Conservation (phyloP, 371 early-diverging fungal genomes). For the Coemansia sp. region DNA sequence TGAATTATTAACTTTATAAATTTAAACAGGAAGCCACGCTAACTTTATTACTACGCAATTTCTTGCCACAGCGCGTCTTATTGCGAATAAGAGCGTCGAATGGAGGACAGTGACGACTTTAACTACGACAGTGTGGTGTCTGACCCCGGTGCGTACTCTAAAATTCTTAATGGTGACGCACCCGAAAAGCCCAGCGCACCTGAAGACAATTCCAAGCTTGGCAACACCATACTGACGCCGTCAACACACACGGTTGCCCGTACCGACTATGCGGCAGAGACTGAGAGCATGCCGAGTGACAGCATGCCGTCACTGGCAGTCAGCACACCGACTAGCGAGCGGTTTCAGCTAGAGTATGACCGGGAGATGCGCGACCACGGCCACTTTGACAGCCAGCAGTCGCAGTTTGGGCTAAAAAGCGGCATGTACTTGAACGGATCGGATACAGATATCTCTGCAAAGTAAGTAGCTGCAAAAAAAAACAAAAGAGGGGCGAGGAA, state of each 20-base stretch:
- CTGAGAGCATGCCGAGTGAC: slow-evolving; percentile 4
- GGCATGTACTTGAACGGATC: slow-evolving; percentile 35
- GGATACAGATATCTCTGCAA: slow-evolving; percentile 25
- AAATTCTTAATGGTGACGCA: slow-evolving; percentile 15
- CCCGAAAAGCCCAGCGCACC: not conserved
- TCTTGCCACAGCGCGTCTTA: too few relatives aligned
- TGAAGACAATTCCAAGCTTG: not conserved
- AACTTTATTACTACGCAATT: too few relatives aligned
- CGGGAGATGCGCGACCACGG: slow-evolving; percentile 14
- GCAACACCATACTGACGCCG: slow-evolving; percentile 18
- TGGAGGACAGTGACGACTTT: slow-evolving; percentile 37
- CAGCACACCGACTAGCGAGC: slow-evolving; percentile 28
- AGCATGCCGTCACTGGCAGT: slow-evolving; percentile 29
- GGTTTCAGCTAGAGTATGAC: slow-evolving; percentile 31
- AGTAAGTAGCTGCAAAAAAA: slow-evolving; percentile 18
- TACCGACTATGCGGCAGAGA: not conserved
- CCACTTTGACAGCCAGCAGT: slow-evolving; percentile 19
- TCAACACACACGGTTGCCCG: slow-evolving; percentile 8
- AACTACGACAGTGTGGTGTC: slow-evolving; percentile 42
- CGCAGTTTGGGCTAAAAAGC: slow-evolving; percentile 39
- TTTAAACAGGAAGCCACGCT: too few relatives aligned
- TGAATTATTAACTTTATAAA: too few relatives aligned
- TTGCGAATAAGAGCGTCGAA: slow-evolving; percentile 5
- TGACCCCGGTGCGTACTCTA: slow-evolving; percentile 21
- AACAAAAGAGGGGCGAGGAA: not conserved